Conservation (phyloP, 768 basidiomycete species). For the Pleurotus cornucopiae region DNA sequence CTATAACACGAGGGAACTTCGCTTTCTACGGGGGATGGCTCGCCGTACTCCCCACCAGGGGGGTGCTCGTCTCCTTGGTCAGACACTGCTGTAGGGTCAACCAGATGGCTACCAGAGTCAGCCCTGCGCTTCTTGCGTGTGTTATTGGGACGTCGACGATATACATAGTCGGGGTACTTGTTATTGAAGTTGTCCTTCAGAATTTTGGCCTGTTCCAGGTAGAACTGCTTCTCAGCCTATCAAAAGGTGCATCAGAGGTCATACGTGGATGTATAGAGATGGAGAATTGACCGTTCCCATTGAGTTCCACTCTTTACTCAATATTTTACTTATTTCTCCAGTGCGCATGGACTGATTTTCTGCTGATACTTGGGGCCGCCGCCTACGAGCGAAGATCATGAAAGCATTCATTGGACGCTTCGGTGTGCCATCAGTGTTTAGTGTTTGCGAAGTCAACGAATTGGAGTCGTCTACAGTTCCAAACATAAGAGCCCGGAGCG, state of each 20-base stretch:
- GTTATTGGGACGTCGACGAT: slow-evolving; percentile 84
- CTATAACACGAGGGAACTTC: neutral
- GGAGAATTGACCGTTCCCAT: slow-evolving; percentile 62
- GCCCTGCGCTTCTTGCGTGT: slow-evolving; percentile 58
- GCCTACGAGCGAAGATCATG: slow-evolving; percentile 86
- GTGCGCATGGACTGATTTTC: slow-evolving; percentile 88
- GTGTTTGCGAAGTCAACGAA: slow-evolving; percentile 68
- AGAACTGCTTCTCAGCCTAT: slow-evolving; percentile 81
- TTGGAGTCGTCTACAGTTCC: slow-evolving; percentile 27
- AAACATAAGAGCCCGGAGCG: slow-evolving; percentile 10
- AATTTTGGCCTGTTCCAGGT: slow-evolving; percentile 81
- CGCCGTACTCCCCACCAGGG: slow-evolving; percentile 10
- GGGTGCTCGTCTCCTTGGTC: slow-evolving; percentile 12
- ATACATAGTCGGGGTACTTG: slow-evolving; percentile 88
- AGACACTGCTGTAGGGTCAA: slow-evolving; percentile 19
- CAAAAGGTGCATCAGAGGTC: neutral
- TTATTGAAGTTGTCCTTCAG: slow-evolving; percentile 83
- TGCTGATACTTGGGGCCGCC: slow-evolving; percentile 81
- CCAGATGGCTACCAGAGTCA: slow-evolving; percentile 23
- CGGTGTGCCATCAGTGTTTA: slow-evolving; percentile 84
- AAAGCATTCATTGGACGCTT: slow-evolving; percentile 93
- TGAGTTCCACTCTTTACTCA: slow-evolving; percentile 81
- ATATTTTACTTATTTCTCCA: slow-evolving; percentile 84
- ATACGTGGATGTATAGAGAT: neutral
- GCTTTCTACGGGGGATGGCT: slow-evolving; percentile 11